Base-by-base conservation (phyloP, 441 rosid species). In the Mallotus repandus region DNA sequence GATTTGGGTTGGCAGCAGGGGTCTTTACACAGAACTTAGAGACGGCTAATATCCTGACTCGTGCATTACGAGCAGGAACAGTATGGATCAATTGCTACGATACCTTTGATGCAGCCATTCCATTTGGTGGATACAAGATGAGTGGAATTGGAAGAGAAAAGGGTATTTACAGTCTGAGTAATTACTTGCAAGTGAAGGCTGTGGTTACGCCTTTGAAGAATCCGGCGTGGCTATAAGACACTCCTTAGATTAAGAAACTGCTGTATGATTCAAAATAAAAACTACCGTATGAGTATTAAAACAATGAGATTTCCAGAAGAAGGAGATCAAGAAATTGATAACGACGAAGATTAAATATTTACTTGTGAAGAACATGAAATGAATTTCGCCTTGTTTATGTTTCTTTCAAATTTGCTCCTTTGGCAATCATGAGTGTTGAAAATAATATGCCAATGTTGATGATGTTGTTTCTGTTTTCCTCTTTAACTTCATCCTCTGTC, bases 121-220 rank as follows among this genome's bases (percentile, higher is more conserved):
- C 98, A 0, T 92, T 91, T 29, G 98, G 98, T 9, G 98, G 98
- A 50, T 94, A 84, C 86, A 94, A 90, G 86, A 92, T 90, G 98
- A 94, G 98, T 67, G 98, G 98, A 8, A 83, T 76, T 0, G 98
- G 98, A 12, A 81, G 98, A 81, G 98, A 94, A 84, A 94, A 94
- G 80, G 97, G 98, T 2, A 82, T 94, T 19, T 91, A 94, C 85
- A 83, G 98, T 82, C 92, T 94, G 11, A 74, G 65, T 32, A 85
- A 83, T 81, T 94, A 94, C 88, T 85, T 92, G 90, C 98, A 94
- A 84, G 90, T 94, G 71, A 94, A 94, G 86, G 93, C 98, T 29
- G 90, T 94, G 21, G 96, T 94, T 43, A 82, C 94, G 57, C 82
- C 98, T 29, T 79, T 94, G 81, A 80, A 74, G 70, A 92, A 83